Percentiles rank a stretch among this genome's conserved stretches.
Evolutionary conservation across 2,329 filamentous ascomycete species (phyloP).

Genomic region (Chaetomiaceae sp.): DNA sequence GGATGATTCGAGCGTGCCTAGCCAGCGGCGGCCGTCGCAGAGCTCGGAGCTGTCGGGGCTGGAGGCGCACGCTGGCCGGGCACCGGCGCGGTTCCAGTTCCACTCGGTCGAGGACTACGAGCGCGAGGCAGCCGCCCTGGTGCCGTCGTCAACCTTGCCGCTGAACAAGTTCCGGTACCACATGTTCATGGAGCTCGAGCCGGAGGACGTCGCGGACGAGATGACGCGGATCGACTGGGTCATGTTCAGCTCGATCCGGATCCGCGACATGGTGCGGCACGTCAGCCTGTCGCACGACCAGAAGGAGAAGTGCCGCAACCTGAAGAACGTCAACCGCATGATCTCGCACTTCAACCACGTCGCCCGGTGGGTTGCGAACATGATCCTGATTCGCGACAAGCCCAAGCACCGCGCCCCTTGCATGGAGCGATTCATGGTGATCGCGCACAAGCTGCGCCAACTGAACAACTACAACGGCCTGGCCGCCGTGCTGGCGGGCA

Average conservation of each 20-base stretch:
- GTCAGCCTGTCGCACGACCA: slow-evolving; percentile 68
- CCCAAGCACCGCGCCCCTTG: slow-evolving; percentile 88
- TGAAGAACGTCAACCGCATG: slow-evolving; percentile 90
- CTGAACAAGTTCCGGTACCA: slow-evolving; percentile 86
- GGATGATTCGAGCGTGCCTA: slow-evolving; percentile 36
- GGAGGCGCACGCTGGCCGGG: slow-evolving; percentile 33
- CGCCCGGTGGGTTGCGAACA: slow-evolving; percentile 74
- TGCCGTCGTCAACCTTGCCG: slow-evolving; percentile 61
- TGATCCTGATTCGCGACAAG: slow-evolving; percentile 86
- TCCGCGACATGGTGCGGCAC: slow-evolving; percentile 87
- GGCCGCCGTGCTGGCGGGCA: slow-evolving; percentile 86
- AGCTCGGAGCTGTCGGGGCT: slow-evolving; percentile 40
- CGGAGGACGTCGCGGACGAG: slow-evolving; percentile 83
- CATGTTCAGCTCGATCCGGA: slow-evolving; percentile 92
- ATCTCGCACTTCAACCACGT: slow-evolving; percentile 87
- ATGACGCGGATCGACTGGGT: slow-evolving; percentile 96
- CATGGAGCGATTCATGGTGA: slow-evolving; percentile 91
- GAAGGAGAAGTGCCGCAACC: slow-evolving; percentile 67
- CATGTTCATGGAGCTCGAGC: slow-evolving; percentile 77
- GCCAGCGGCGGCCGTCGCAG: slow-evolving; percentile 39
- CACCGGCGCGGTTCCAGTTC: slow-evolving; percentile 47
- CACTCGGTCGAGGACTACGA: slow-evolving; percentile 74
- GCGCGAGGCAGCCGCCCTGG: slow-evolving; percentile 64
- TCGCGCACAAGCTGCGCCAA: slow-evolving; percentile 78
- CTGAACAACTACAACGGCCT: slow-evolving; percentile 97